Percentiles rank a stretch among this genome's conserved stretches.
These are phyloP conservation scores for Cytospora mali DNA, from an alignment of 2,329 filamentous ascomycete species.

Conservation along the genomic window DNA sequence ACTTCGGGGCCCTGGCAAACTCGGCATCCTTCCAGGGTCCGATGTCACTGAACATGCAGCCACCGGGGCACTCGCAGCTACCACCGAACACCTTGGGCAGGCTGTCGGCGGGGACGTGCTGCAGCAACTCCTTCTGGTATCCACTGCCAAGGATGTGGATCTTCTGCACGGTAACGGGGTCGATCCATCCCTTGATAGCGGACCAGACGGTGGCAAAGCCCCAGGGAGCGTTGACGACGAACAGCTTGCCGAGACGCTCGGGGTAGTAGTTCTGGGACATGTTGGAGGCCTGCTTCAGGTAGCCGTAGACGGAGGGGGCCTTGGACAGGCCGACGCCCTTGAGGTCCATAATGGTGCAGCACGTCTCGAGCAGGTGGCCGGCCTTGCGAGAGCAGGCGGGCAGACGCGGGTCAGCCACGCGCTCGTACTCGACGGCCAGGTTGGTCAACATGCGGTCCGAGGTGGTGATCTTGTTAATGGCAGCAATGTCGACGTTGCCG, in stretches of 20 bases:
- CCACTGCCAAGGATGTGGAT: conserved; percentile 83
- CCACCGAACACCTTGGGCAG: conserved; percentile 87
- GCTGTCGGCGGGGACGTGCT: conserved; percentile 86
- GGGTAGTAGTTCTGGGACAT: conserved; percentile 99
- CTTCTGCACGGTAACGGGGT: conserved; percentile 95
- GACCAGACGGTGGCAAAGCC: conserved; percentile 86
- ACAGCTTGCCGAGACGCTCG: conserved; percentile 92
- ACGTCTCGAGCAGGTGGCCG: conserved; percentile 90
- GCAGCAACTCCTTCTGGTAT: conserved; percentile 83
- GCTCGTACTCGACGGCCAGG: conserved; percentile 97
- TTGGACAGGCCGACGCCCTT: conserved; percentile 88
- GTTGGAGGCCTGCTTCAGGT: conserved; percentile 80
- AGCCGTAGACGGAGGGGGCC: conserved; percentile 82
- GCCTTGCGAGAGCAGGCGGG: conserved; percentile 94
- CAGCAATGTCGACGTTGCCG: conserved; percentile 86
- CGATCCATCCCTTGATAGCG: conserved; percentile 90
- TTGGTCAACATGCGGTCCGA: conserved; percentile 94
- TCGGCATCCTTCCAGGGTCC: conserved; percentile 83
- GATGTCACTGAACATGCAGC: conserved; percentile 83
- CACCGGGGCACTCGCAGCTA: conserved; percentile 76
- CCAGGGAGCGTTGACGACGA: conserved; percentile 98
- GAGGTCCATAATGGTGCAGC: conserved; percentile 97
- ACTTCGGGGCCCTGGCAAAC: conserved; percentile 68
- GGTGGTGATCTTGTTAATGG: conserved; percentile 92
- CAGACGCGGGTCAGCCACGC: conserved; percentile 86